These are phyloP conservation scores for Pichia sporocuriosa DNA, from an alignment of 805 yeast species.

Conservation along the genomic window DNA sequence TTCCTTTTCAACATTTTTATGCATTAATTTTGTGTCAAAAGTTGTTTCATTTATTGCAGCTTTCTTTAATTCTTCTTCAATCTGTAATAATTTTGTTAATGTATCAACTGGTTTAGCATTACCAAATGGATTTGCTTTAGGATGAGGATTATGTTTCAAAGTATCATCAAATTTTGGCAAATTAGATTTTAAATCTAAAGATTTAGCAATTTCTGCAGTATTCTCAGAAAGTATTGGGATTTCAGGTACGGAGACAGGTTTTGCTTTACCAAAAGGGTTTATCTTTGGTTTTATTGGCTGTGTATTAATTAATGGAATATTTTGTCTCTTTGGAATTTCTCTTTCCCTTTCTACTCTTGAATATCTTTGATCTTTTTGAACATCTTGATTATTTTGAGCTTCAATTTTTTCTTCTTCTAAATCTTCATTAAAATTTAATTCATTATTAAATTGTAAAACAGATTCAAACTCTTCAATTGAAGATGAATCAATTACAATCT, in stretches of 20 bases:
- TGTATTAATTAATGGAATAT: not conserved
- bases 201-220: slow-evolving; percentile 9
- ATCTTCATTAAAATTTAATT: slow-evolving; percentile 24
- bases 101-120: slow-evolving; percentile 82
- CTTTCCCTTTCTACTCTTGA: slow-evolving; percentile 3
- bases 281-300: slow-evolving; percentile 23
- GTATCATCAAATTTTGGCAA: not conserved
- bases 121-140: slow-evolving; percentile 61
- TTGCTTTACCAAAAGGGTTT: slow-evolving; percentile 80
- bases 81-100: slow-evolving; percentile 53
- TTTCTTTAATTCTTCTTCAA: slow-evolving; percentile 43
- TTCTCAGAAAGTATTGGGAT: slow-evolving; percentile 15
- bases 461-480: slow-evolving; percentile 34
- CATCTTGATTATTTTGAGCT: too few species aligned
- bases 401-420: slow-evolving; percentile 20
- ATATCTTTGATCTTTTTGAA: too few species aligned
- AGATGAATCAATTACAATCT: slow-evolving; percentile 31
- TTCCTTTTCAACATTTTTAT: slow-evolving; percentile 5
- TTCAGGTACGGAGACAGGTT: slow-evolving; percentile 45
- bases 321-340: not conserved
- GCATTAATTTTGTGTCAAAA: slow-evolving; percentile 21
- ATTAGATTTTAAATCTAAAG: not conserved
- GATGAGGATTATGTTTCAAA: not conserved
- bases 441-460: slow-evolving; percentile 26
- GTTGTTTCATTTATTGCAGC: slow-evolving; percentile 42